These are phyloP conservation scores for Nothopassalora personata DNA, from an alignment of 2,329 filamentous ascomycete species.

Conservation along the genomic window DNA sequence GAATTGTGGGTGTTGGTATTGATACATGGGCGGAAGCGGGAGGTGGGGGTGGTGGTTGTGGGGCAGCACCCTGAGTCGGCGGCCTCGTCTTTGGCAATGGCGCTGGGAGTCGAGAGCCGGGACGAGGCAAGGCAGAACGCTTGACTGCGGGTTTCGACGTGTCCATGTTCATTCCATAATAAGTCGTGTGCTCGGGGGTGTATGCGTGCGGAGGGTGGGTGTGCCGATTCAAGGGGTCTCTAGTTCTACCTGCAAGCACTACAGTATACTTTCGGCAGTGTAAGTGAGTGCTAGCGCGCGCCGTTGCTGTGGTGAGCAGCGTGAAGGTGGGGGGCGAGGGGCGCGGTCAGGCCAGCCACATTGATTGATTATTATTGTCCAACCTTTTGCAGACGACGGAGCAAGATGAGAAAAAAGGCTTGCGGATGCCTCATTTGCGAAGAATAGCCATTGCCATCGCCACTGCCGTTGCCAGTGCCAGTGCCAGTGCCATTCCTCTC, in stretches of 20 bases:
- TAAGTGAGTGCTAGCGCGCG: background rate
- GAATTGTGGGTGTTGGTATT: background rate
- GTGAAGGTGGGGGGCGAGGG: background rate
- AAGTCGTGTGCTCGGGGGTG: background rate
- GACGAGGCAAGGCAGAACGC: conserved; percentile 5
- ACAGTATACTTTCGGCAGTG: background rate
- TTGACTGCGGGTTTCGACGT: background rate
- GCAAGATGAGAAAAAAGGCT: too few relatives aligned
- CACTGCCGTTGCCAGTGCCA: too few relatives aligned
- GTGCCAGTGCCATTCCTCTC: background rate
- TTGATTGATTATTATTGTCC: background rate
- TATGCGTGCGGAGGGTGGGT: background rate
- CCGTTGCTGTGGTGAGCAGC: background rate
- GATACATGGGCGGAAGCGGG: background rate
- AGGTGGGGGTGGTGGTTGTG: background rate
- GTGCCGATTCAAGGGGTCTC: too few relatives aligned
- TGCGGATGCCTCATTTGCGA: background rate
- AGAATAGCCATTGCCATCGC: background rate
- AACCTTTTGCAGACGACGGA: background rate
- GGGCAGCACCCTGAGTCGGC: background rate
- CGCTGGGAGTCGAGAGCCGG: background rate
- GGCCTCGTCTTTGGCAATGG: background rate
- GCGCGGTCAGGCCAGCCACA: background rate
- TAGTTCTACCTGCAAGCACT: background rate
- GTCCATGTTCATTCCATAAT: conserved; percentile 1